Conservation (phyloP, 139 green algal genomes). For the Chlamydomonas sp. region DNA sequence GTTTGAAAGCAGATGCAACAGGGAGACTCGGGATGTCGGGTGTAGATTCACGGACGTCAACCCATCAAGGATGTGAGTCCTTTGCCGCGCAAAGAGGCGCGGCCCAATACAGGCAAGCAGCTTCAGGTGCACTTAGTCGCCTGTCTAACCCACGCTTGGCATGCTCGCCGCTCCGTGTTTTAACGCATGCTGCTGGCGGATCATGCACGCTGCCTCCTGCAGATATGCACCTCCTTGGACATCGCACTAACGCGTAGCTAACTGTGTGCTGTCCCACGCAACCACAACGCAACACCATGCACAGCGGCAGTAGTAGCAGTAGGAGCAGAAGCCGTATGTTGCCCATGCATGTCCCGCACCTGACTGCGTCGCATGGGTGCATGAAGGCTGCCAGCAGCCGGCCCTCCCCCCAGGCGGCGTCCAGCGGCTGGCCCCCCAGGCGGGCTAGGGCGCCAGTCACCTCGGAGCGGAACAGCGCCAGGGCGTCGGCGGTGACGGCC, state of each 20-base stretch:
- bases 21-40: too few relatives aligned
- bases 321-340: too few relatives aligned
- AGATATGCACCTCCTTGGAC: not conserved
- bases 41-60: too few relatives aligned
- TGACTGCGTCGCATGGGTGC: conserved; percentile 6
- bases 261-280: too few relatives aligned
- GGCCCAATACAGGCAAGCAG: not conserved
- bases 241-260: too few relatives aligned
- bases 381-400: conserved; percentile 17
- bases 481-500: conserved; percentile 15
- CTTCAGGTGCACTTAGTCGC: not conserved
- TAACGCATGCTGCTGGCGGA: too few relatives aligned
- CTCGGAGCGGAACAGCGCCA: not conserved
- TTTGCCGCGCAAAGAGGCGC: not conserved
- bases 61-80: too few relatives aligned
- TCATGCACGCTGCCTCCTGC: not conserved
- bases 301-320: too few relatives aligned
- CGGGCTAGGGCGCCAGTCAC: not conserved
- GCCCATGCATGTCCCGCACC: not conserved
- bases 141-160: too few relatives aligned
- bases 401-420: conserved; percentile 3
- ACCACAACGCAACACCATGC: too few relatives aligned
- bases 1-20: too few relatives aligned
- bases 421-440: conserved; percentile 17
- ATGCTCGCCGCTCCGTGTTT: too few relatives aligned